These are phyloP conservation scores for Pichia manshurica DNA, from an alignment of 805 yeast species.

Conservation along the genomic window DNA sequence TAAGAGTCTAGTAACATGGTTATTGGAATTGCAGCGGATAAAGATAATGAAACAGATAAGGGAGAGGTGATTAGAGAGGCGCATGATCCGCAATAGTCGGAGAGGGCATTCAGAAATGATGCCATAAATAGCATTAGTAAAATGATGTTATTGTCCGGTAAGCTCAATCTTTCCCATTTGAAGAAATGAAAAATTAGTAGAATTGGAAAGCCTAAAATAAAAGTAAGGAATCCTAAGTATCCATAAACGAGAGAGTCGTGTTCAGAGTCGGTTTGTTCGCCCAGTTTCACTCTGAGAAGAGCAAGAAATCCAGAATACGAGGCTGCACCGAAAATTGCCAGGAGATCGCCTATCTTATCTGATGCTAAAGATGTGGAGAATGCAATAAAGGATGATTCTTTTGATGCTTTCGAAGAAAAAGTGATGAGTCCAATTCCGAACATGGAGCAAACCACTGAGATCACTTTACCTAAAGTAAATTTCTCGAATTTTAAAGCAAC, in stretches of 20 bases:
- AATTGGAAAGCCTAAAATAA: conserved; percentile 37
- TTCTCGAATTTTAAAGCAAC: conserved; percentile 36
- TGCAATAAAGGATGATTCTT: background rate
- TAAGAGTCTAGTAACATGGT: conserved; percentile 43
- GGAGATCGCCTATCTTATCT: conserved; percentile 39
- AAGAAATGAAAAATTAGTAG: conserved; percentile 32
- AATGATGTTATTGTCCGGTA: conserved; percentile 35
- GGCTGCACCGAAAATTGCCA: conserved; percentile 43
- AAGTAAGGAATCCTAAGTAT: conserved; percentile 38
- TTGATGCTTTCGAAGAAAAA: conserved; percentile 11
- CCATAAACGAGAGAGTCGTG: conserved; percentile 46
- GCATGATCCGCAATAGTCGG: conserved; percentile 46
- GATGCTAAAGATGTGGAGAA: background rate
- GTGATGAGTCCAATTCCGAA: conserved; percentile 44
- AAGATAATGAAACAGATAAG: conserved; percentile 43
- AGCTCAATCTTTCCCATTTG: conserved; percentile 37
- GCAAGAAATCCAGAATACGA: conserved; percentile 42
- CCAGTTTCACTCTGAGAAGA: conserved; percentile 39
- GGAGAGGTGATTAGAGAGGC: conserved; percentile 52
- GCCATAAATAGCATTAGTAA: conserved; percentile 34
- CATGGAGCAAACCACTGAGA: conserved; percentile 41
- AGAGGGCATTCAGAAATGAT: conserved; percentile 41
- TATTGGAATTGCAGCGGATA: conserved; percentile 48
- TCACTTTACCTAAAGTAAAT: conserved; percentile 36
- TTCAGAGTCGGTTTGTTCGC: conserved; percentile 37